Evolutionary conservation across 768 basidiomycete genomes (phyloP), one percentile per base, ranked within the genome.

Genomic region (Rhodotorula kratochvilovae): DNA sequence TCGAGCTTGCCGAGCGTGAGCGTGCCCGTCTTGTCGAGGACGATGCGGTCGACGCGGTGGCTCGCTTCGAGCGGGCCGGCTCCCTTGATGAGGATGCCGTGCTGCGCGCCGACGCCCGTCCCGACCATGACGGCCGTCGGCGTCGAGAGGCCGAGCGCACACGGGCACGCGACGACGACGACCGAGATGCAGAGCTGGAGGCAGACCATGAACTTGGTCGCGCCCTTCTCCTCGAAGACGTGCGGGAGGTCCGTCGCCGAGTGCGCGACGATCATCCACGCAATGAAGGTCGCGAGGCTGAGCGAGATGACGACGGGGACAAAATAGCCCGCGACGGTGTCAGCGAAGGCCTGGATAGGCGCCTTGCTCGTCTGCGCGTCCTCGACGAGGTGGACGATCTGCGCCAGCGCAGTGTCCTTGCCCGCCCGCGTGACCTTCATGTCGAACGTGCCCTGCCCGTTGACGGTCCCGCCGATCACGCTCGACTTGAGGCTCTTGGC

Each of bases 101-200:
- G 95, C 82, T 90, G 86, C 16, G 96, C 96, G 3, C 96, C 96
- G 67, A 98, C 87, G 1, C 96, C 96, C 0, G 95, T 98, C 27
- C 96, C 96, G 43, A 98, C 96, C 96, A 98, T 98, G 81, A 98
- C 92, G 4, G 95, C 96, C 0, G 96, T 98, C 1, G 96, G 96
- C 0, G 95, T 98, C 66, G 91, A 91, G 68, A 98, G 85, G 10
- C 95, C 96, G 45, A 99, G 85, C 0, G 96, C 95, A 79, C 96
- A 99, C 0, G 96, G 96, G 80, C 96, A 99, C 31, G 96, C 95
- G 62, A 99, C 93, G 60, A 99, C 96, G 69, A 99, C 86, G 72
- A 98, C 96, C 51, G 91, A 93, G 79, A 98, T 99, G 80, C 95
- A 97, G 78, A 99, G 88, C 82, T 95, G 92, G 58, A 99, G 83